These are phyloP conservation scores for Aspergillus conjunctus DNA, from an alignment of 495 filamentous ascomycete genomes.

Conservation along the genomic window DNA sequence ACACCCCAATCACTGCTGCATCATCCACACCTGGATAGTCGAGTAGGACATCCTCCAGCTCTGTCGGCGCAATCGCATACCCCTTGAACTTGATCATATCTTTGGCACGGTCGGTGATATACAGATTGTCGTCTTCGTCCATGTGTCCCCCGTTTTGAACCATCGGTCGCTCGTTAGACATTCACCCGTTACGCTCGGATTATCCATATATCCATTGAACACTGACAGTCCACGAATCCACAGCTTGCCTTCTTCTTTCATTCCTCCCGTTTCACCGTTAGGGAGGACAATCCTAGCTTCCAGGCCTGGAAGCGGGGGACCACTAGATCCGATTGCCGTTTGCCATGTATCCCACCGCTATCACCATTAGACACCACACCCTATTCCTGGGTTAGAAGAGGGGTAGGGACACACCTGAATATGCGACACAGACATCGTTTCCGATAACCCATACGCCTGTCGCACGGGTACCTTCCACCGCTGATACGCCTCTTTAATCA, in stretches of 20 bases:
- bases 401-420: conserved; percentile 35
- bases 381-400: neutral
- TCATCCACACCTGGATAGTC: conserved; percentile 30
- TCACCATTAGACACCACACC: neutral
- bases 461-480: conserved; percentile 67
- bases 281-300: conserved; percentile 1
- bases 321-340: conserved; percentile 2
- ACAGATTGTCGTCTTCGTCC: conserved; percentile 37
- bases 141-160: conserved; percentile 58
- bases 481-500: conserved; percentile 70
- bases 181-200: conserved; percentile 38
- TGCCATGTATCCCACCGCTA: conserved; percentile 16
- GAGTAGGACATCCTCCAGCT: conserved; percentile 34
- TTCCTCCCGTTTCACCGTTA: neutral
- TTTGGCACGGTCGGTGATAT: conserved; percentile 41
- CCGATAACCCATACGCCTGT: conserved; percentile 79
- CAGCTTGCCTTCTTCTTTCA: conserved; percentile 47
- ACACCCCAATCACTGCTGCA: conserved; percentile 45
- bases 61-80: conserved; percentile 34
- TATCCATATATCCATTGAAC: conserved; percentile 63
- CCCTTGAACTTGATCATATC: conserved; percentile 46
- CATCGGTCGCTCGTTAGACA: conserved; percentile 39
- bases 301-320: conserved; percentile 31
- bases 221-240: conserved; percentile 56
- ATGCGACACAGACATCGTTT: conserved; percentile 55